Percentiles rank a stretch among this genome's conserved stretches.
These are phyloP conservation scores for Lotus japonicus DNA, from an alignment of 306 rosid genomes.

Conservation along the genomic window DNA sequence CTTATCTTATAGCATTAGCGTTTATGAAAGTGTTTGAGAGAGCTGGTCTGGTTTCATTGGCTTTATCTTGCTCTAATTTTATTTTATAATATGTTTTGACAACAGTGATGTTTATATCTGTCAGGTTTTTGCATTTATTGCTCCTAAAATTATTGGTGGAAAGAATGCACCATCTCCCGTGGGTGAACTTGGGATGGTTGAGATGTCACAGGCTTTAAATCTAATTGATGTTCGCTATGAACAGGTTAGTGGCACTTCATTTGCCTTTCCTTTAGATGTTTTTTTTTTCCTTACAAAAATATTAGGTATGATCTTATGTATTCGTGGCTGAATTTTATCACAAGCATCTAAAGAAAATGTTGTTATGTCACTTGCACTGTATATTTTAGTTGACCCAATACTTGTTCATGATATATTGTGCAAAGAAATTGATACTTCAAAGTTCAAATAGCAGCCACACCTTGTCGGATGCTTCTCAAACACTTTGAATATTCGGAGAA, in stretches of 20 bases:
- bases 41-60: neutral
- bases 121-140: constrained; percentile 91
- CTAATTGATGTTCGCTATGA: constrained; percentile 75
- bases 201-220: constrained; percentile 90
- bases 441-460: no score
- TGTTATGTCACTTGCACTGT: neutral
- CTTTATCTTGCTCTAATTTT: constrained; percentile 11
- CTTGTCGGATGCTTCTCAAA: no score
- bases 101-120: neutral
- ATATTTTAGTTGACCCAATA: neutral
- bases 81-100: constrained; percentile 8
- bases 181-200: constrained; percentile 98
- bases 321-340: neutral
- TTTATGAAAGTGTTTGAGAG: no score
- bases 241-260: constrained; percentile 47
- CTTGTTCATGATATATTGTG: neutral
- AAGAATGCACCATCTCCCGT: constrained; percentile 89
- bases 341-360: neutral
- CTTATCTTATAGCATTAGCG: no score
- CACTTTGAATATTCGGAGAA: neutral
- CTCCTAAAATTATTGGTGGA: constrained; percentile 97
- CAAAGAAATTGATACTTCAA: no score
- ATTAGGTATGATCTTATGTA: neutral
- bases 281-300: neutral
- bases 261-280: neutral